Evolutionary conservation across 1,284 basidiomycete genomes (phyloP), one percentile per base, ranked within the genome.

Genomic region (Coniophora puteana): DNA sequence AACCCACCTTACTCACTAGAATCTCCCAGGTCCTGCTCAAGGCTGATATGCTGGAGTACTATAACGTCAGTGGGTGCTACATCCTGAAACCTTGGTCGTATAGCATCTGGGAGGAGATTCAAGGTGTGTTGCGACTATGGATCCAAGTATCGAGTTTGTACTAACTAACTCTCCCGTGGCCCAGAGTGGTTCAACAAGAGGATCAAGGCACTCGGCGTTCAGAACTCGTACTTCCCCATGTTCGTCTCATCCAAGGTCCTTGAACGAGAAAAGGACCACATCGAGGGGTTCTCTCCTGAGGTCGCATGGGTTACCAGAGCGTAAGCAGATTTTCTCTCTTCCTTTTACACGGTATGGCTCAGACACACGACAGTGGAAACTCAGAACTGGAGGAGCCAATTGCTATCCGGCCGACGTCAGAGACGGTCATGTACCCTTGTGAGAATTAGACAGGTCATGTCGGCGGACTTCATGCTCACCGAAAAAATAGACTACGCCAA

Each of bases 151-250:
- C 8, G 29, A 10, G 26, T 27, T 27, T n/a, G 26, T 8, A 27
- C 26, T 27, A n/a, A 27, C n/a, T n/a, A 18, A 20, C 36, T 45
- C 12, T 42, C 38, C n/a, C n/a, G 17, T 30, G 4, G 6, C 20
- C 4, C 53, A 92, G 88, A 76, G 49, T 96, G 91, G 90, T 97
- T 97, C 72, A 90, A 97, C 62, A 66, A 67, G 38, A 74, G 87
- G 61, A 98, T 98, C 74, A 94, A 92, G 69, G 89, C 90, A 56
- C 77, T 97, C 56, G 96, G 88, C 33, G 94, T 99, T 23, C 89
- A 96, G 62, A 98, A 99, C 66, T 86, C 93, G 31, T 99, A 97
- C 62, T 99, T 99, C 78, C 96, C 95, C 12, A 97, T 99, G 93
- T 98, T 99, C 57, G 91, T 99, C 38, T 96, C 93, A 0, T 68